phyloP scores from a whole-genome alignment of 352 stramenopile genomes.

The Elongisporangium senticosum region DNA sequence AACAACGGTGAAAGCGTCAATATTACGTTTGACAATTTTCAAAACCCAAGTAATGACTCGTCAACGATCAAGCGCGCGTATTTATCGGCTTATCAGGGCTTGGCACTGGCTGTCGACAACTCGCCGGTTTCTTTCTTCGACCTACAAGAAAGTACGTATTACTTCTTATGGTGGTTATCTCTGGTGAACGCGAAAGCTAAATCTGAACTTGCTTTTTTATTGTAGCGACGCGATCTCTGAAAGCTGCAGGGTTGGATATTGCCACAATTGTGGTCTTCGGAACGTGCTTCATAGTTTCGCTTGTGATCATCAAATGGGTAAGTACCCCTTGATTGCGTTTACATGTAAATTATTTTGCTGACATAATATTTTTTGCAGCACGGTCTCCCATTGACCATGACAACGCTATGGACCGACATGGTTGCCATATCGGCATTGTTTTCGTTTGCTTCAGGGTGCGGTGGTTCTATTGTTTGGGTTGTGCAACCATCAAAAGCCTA shows the following conservation, averaged over 20 bases:
- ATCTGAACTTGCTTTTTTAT: no score
- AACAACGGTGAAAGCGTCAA: constrained; percentile 70
- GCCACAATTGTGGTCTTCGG: constrained; percentile 68
- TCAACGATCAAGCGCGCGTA: constrained; percentile 60
- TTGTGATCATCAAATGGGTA: constrained; percentile 81
- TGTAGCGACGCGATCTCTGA: constrained; percentile 23
- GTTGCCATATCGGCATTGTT: constrained; percentile 79
- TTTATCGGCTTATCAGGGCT: constrained; percentile 59
- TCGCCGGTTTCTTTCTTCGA: constrained; percentile 39
- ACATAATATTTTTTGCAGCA: constrained; percentile 25
- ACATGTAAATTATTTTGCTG: not conserved
- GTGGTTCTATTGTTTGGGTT: constrained; percentile 77
- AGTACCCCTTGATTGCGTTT: not conserved
- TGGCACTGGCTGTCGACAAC: constrained; percentile 57
- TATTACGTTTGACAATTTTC: constrained; percentile 58
- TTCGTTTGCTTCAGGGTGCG: constrained; percentile 75
- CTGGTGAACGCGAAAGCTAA: no score
- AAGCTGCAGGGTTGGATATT: constrained; percentile 63
- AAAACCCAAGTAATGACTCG: constrained; percentile 58
- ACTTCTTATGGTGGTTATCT: not conserved
- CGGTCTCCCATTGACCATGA: constrained; percentile 72
- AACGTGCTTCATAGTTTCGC: constrained; percentile 70
- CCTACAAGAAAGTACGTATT: constrained; percentile 20
- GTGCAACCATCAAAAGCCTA: constrained; percentile 81
- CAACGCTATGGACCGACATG: constrained; percentile 82